Base-by-base conservation (phyloP, 139 green algal species). In the Chlorella sp. region DNA sequence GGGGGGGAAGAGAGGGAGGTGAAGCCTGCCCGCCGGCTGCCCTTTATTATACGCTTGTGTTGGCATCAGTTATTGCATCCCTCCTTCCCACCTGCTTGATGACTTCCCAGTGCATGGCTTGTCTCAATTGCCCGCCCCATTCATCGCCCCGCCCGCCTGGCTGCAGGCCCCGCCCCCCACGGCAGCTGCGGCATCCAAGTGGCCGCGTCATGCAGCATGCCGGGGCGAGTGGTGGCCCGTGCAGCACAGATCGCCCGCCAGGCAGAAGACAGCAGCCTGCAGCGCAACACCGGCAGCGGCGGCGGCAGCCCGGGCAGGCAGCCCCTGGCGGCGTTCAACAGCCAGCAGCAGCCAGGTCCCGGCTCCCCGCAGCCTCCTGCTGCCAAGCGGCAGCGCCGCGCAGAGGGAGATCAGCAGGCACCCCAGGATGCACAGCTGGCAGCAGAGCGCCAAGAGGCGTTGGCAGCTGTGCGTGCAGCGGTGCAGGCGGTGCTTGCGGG, bases 111-210 rank as follows among this genome's bases (percentile, higher is more conserved):
- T 81, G n/a, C n/a, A 16, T 26, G 22, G n/a, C n/a, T 16, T 9
- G 5, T 34, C 77, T 28, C 9, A 12, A 81, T 95, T 60, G 30
- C 2, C 40, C 73, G 3, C 21, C 21, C 22, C 64, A 32, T 71
- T 71, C 21, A 30, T 71, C 24, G 11, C 64, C 64, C 39, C 24
- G 11, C 64, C 64, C 39, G 71, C 71, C 36, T 4, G 1, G 40
- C 73, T 19, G n/a, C 42, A 32, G 92, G 94, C 1, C 71, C 91
- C 19, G 92, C 92, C 32, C 87, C 91, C 18, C 40, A 91, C 39
- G 93, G 93, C 60, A 94, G 91, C 77, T 94, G 93, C 83, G 93
- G 93, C 16, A 86, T 95, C 32, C 75, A 88, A 48, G 92, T 94
- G 42, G 93, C 91, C 2, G 85, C 91, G 5, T 84, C 90, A 9